Evolutionary conservation across 1,284 basidiomycete species (phyloP), one percentile per base, ranked within the genome.

Genomic region (Marasmius tenuissimus): DNA sequence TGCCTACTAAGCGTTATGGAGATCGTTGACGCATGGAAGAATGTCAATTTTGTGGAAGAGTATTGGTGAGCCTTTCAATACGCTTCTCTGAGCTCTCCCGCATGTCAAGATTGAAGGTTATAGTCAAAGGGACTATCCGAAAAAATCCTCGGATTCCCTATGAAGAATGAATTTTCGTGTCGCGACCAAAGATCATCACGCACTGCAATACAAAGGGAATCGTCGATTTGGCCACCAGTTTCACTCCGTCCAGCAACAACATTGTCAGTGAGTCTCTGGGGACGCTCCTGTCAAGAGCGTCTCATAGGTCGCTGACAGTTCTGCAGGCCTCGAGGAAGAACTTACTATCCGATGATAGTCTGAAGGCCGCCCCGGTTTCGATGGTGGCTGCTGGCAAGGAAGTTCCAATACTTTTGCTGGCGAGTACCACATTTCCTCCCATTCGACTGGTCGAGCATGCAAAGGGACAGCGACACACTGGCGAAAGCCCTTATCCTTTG

Each of bases 121-220:
- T 6, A n/a, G 39, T 12, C 40, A 6, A 27, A 27, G 27, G 27
- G 27, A 27, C 2, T 4, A 27, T 27, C 27, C 4, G 4, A 2
- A 2, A 27, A 2, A 27, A 27, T 27, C 27, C 2, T 27, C 27
- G 27, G 27, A 27, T 4, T 27, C 27, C 4, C 27, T 4, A 64
- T 66, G 60, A 67, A 66, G 54, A 61, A 61, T 38, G 61, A 62
- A 10, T 68, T 63, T 58, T 68, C 65, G 7, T 66, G 65, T 52
- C 65, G 67, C 60, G 67, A 27, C 65, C 66, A 6, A 67, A 64
- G 34, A 64, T 63, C 11, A 59, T 68, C 10, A 47, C 61, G 12
- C 63, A 63, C 40, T 39, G 56, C 27, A 61, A 40, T 3, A 53
- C 67, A 35, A 63, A 67, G 27, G 64, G 62, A 40, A 66, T 67